Conservation (phyloP, 2,329 filamentous ascomycete genomes). For the Pseudogymnoascus sp. region DNA sequence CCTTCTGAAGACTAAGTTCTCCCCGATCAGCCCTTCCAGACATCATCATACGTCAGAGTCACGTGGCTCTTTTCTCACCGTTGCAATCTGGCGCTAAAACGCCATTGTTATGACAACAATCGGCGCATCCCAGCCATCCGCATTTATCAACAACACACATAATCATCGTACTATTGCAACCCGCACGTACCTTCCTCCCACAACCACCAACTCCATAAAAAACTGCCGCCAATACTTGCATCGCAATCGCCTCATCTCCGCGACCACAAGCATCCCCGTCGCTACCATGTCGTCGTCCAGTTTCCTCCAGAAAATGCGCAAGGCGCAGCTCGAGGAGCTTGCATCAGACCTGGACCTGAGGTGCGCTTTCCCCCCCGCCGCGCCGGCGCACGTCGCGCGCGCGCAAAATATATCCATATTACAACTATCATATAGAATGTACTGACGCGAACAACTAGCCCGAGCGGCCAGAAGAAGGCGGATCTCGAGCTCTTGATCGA, state of each 20-base stretch:
- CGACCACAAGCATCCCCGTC: constrained; percentile 34
- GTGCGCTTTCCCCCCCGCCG: constrained; percentile 12
- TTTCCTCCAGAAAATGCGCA: constrained; percentile 76
- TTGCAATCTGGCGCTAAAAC: constrained; percentile 7
- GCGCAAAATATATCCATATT: constrained; percentile 8
- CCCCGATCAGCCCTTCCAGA: background rate
- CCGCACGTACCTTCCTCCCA: constrained; percentile 17
- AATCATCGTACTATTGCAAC: constrained; percentile 8
- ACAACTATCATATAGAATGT: background rate
- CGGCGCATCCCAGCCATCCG: constrained; percentile 2
- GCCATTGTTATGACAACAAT: constrained; percentile 11
- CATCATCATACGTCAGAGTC: background rate
- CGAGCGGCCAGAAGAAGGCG: constrained; percentile 64
- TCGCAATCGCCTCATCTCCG: constrained; percentile 38
- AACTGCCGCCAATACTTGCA: constrained; percentile 16
- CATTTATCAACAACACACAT: constrained; percentile 10
- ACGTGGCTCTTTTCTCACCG: background rate
- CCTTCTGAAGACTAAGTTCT: background rate
- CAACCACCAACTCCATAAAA: constrained; percentile 22
- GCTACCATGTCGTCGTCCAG: constrained; percentile 58
- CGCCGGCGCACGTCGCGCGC: background rate
- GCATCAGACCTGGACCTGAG: constrained; percentile 63
- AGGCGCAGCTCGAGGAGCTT: constrained; percentile 68
- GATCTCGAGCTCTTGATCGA: constrained; percentile 74
- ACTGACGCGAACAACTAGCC: constrained; percentile 40